Base-by-base conservation (phyloP, 805 yeast genomes). In the Cephaloascus albidus region DNA sequence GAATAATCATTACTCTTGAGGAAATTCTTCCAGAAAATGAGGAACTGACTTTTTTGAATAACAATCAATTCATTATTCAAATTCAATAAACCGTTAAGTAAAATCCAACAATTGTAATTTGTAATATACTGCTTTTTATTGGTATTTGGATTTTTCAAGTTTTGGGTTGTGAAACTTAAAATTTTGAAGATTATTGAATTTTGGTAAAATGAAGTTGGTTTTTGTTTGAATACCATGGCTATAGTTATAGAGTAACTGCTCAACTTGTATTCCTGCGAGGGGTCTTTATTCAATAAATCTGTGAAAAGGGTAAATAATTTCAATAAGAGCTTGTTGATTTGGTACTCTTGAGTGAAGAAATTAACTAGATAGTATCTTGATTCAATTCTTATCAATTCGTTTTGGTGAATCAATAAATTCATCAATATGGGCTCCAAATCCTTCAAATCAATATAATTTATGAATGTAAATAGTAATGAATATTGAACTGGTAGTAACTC, bases 21-120 rank as follows among this genome's bases (percentile, higher is more conserved):
- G 5, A 80, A 61, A 34, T 72, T 68, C 44, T 78, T 78, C 89
- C 89, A 84, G 41, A 82, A 62, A 8, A 66, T 54, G 36, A 83
- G 55, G 37, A 84, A 63, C 46, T 80, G 86, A 3, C 78, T 68
- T 12, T 71, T 59, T 45, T 80, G 81, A 40, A 76, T 63, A 38
- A 68, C 61, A 30, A 84, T 61, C 40, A 75, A 72, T 0, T 53
- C 41, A 5, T 40, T 34, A 1, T 58, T 50, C 49, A 75, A 72
- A 37, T 78, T 72, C 68, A 83, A 74, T 3, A 82, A 54, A 2
- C 90, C 90, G 43, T 69, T 63, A 18, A 84, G 50, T 18, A 81
- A 49, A 14, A 74, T 67, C 90, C 93, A 84, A 33, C 85, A 23
- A 23, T 23, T 23, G 12, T 23, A 23, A 23, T 23, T 23, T 8